Evolutionary conservation across 2,329 filamentous ascomycete species (phyloP), one percentile per base, ranked within the genome.

Genomic region (Pseudogymnoascus sp.): DNA sequence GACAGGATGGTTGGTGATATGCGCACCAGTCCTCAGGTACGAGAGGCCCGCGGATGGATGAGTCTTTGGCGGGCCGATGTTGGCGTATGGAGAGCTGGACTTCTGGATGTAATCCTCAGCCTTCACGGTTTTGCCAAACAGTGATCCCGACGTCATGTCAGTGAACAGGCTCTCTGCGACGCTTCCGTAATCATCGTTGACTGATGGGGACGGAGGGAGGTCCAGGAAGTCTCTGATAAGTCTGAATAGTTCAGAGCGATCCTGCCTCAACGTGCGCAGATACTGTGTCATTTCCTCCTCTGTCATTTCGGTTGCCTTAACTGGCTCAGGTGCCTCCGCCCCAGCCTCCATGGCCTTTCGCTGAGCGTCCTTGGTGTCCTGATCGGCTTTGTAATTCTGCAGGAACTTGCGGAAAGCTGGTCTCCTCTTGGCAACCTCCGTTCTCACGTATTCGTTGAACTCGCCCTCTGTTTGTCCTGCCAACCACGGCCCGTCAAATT

Each of bases 401-500:
- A 89, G 73, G 65, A 83, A 83, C 21, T 76, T 67, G 57, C 80
- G 80, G 73, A 89, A 89, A 66, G 83, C 79, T 6, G 74, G 62
- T 63, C 84, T 83, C 66, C 77, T 80, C 13, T 77, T 78, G 61
- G 81, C 79, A 43, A 89, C 83, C 21, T 77, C 75, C 69, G 79
- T 84, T 61, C 77, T 72, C 11, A 89, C 65, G 69, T 84, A 89
- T 28, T 74, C 71, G 25, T 80, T 75, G 71, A 90, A 88, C 13
- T 85, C 79, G 16, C 85, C 85, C 66, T 86, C 79, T 4, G 79
- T 81, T 78, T 87, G 80, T 48, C 83, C 83, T 36, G 85, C 85
- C 36, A 89, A 78, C 85, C 85, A 89, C 2, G 87, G 87, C 0
- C 87, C 87, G 25, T 77, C 76, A 68, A 88, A 89, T 72, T 85